phyloP scores from a whole-genome alignment of 139 green algal species.

The Parachlorella kessleri region DNA sequence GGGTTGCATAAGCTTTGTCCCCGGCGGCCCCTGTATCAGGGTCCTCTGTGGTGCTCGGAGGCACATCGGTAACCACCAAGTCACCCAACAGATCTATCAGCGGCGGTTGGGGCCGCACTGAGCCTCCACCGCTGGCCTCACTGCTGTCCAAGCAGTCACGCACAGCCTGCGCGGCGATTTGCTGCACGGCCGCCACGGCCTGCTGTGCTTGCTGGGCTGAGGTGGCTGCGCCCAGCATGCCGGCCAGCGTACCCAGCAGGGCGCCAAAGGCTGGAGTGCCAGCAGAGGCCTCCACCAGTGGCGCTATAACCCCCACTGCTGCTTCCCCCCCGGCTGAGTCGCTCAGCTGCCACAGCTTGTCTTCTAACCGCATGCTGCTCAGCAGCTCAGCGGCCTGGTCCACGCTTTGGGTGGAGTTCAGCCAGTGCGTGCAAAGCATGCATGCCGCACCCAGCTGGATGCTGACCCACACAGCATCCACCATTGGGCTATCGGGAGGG shows the following conservation, averaged over 20 bases:
- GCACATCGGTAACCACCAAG: too few species aligned
- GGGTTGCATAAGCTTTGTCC: background rate
- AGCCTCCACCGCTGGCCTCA: too few species aligned
- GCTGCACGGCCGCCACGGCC: background rate
- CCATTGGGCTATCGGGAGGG: background rate
- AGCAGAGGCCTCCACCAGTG: background rate
- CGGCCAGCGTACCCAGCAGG: background rate
- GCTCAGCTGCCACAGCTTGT: background rate
- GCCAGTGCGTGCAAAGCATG: background rate
- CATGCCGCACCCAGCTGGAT: background rate
- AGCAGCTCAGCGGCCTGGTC: background rate
- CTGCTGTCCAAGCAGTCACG: too few species aligned
- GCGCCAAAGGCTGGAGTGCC: background rate
- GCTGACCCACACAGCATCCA: background rate
- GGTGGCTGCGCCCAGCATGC: background rate
- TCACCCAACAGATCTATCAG: too few species aligned
- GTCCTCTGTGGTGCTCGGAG: too few species aligned
- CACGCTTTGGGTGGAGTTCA: background rate
- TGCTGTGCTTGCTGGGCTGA: background rate
- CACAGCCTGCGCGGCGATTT: too few species aligned
- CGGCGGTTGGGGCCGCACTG: too few species aligned
- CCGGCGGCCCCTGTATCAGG: too few species aligned
- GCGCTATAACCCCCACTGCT: background rate
- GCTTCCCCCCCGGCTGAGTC: background rate
- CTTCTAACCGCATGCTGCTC: background rate